Evolutionary conservation across 164 flowering plant species (phyloP), one percentile per base, ranked within the genome.

Genomic region (Macadamia integrifolia): DNA sequence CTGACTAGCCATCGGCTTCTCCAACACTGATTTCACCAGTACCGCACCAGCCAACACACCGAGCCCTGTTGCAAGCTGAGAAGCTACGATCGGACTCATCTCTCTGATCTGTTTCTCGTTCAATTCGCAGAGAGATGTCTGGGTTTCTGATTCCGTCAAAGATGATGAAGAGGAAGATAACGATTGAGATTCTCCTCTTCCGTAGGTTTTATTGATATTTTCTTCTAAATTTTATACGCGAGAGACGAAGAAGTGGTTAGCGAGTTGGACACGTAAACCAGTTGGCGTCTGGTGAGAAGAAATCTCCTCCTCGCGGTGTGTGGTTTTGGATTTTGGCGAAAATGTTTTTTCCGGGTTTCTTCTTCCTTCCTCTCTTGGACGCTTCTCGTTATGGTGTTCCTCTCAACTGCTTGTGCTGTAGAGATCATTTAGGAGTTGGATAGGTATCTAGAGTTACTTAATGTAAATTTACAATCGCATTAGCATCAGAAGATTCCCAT

Each of bases 21-120:
- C 96, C 86, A 93, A 72, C 17, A 82, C 80, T 31, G 87, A 77
- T 72, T 91, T 89, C 61, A 91, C 88, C 14, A 93, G 67, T 2
- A 78, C 90, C 17, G 96, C 98, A 6, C 97, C 97, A 56, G 96
- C 96, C 48, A 91, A 66, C 35, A 93, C 88, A 76, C 94, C 78
- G 35, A 93, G 74, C 3, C 98, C 96, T 11, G 98, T 86, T 18
- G 94, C 98, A 32, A 93, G 52, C 74, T 89, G 97, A 11, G 87
- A 79, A 67, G 85, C 65, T 63, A 85, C 88, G 32, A 87, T 75
- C 60, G 90, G 92, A 76, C 84, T 85, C 95, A 87, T 87, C 17
- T 23, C 5, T 28, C 29, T 15, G 10, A 28, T 18, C 30, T 17
- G 28, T 2, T 2, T 35, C 23, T 7, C 10, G 50, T 10, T 28